A percentile compares a stretch with the other conserved stretches of the same genome.
Conservation (phyloP, 306 rosid genomes). For the Sphenostylis stenocarpa region DNA sequence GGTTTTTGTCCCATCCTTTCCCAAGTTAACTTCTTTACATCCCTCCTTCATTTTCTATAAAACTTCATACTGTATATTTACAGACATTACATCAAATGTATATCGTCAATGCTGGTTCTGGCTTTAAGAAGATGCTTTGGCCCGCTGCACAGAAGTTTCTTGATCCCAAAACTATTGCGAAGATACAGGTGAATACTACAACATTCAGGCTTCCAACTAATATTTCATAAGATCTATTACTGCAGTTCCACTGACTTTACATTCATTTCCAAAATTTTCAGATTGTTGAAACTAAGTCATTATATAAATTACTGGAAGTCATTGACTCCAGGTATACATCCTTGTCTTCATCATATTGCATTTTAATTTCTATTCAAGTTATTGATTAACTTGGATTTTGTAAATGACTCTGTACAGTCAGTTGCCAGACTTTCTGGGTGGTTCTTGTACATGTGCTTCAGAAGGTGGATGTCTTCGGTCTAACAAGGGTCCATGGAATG, state of each 20-base stretch:
- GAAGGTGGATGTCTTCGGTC: constrained; percentile 93
- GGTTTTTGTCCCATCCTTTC: constrained; percentile 49
- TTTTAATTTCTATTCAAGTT: constrained; percentile 15
- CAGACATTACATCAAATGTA: constrained; percentile 94
- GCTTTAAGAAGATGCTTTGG: constrained; percentile 95
- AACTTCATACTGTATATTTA: constrained; percentile 17
- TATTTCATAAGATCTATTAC: constrained; percentile 12
- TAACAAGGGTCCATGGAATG: constrained; percentile 93
- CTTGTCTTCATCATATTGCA: neutral
- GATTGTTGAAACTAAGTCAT: constrained; percentile 80
- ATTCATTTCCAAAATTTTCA: constrained; percentile 39
- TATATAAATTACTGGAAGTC: constrained; percentile 70
- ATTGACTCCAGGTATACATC: constrained; percentile 69
- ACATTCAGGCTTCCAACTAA: neutral
- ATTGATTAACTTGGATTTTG: constrained; percentile 25
- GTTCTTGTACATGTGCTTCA: constrained; percentile 73
- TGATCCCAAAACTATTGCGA: constrained; percentile 75
- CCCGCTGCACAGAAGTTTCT: constrained; percentile 93
- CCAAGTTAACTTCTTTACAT: constrained; percentile 10
- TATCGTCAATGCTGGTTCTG: constrained; percentile 93
- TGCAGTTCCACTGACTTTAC: constrained; percentile 24
- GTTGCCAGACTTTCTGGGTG: constrained; percentile 95
- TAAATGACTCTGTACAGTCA: constrained; percentile 60
- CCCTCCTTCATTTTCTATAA: constrained; percentile 17
- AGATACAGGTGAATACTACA: constrained; percentile 74